Evolutionary conservation across 2,329 filamentous ascomycete species (phyloP), one percentile per base, ranked within the genome.

Genomic region (Claviceps fusiformis): DNA sequence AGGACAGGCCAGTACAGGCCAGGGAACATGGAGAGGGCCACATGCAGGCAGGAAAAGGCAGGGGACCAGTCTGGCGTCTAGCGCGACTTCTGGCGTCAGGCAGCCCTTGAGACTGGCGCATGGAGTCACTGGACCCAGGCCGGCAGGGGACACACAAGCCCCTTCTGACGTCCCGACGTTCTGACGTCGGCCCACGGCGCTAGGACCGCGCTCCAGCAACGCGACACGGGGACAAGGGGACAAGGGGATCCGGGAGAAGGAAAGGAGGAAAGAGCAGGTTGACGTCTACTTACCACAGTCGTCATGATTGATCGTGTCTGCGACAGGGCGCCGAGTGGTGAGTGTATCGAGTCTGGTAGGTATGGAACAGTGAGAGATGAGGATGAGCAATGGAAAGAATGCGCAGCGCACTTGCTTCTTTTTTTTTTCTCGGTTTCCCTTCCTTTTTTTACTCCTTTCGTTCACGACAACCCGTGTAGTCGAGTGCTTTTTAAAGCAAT

Each of bases 161-260:
- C 61, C 60, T 64, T 67, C 64, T 68, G n/a, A n/a, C n/a, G n/a
- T n/a, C n/a, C n/a, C n/a, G 65, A 68, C 65, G 65, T 67, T 67
- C 64, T 68, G 65, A 68, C 65, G 65, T 67, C 65, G 66, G 61
- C 60, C 55, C 52, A 9, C 24, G 53, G 31, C 49, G 54, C 58
- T 56, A 51, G 41, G 51, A 37, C 19, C 51, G 24, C 27, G 29
- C 41, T 31, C 50, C 39, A 15, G 50, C 41, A 46, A 37, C 15
- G 24, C 11, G 33, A 10, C 31, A 39, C 24, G 51, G 33, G 45
- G n/a, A n/a, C n/a, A n/a, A n/a, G n/a, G n/a, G n/a, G n/a, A n/a
- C n/a, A n/a, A 13, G 24, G 39, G 31, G 5, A 33, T 33, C 53
- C 10, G 48, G 56, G 51, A 54, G 41, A 33, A 29, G 46, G 41